These are phyloP conservation scores for Corymbia maculata DNA, from an alignment of 345 rosid genomes.

Conservation along the genomic window DNA sequence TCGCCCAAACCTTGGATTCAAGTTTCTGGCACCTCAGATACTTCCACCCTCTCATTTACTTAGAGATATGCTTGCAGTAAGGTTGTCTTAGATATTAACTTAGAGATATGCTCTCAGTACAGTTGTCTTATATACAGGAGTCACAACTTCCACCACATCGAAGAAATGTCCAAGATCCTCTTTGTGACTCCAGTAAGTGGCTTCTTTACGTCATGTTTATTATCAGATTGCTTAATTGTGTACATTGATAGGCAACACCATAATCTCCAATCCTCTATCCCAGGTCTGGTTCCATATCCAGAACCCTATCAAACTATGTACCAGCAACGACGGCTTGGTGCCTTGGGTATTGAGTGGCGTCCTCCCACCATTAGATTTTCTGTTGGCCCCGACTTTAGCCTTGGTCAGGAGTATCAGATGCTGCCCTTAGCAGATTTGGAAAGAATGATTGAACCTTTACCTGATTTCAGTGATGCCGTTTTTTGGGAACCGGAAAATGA, in stretches of 20 bases:
- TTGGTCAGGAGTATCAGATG: conserved; percentile 82
- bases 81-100: background rate
- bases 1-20: background rate
- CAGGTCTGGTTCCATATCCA: conserved; percentile 92
- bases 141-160: conserved; percentile 79
- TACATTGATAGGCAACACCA: background rate
- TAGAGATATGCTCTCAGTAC: background rate
- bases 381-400: conserved; percentile 76
- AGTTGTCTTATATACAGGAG: conserved; percentile 47
- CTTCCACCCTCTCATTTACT: background rate
- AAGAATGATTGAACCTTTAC: conserved; percentile 67
- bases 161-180: conserved; percentile 90
- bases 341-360: conserved; percentile 84
- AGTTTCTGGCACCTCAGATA: background rate
- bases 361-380: conserved; percentile 59
- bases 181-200: conserved; percentile 82
- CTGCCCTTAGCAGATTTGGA: conserved; percentile 89
- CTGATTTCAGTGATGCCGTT: conserved; percentile 80
- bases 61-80: background rate
- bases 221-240: background rate
- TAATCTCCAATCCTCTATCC: conserved; percentile 1
- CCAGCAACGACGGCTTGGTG: conserved; percentile 91
- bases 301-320: conserved; percentile 94
- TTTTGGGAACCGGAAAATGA: conserved; percentile 93
- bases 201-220: conserved; percentile 9